Conservation (phyloP, 495 filamentous ascomycete species). For the Penicillium chermesinum region DNA sequence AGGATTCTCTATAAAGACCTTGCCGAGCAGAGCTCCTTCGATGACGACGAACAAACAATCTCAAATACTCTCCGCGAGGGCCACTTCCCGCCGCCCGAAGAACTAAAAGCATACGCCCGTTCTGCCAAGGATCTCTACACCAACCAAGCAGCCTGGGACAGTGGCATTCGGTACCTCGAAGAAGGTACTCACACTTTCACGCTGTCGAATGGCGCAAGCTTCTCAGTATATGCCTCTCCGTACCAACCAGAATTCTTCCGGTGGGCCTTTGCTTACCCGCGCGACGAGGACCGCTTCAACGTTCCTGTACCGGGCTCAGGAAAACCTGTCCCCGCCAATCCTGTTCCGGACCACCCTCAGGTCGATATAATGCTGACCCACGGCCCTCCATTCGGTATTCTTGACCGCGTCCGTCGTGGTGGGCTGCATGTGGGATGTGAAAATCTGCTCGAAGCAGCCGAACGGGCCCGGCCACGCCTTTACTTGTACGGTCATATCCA, state of each 20-base stretch:
- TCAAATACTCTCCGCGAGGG: constrained; percentile 3
- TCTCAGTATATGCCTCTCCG: constrained; percentile 66
- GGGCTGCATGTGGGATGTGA: constrained; percentile 41
- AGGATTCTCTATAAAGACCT: constrained; percentile 17
- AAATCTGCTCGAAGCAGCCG: constrained; percentile 40
- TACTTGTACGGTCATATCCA: constrained; percentile 62
- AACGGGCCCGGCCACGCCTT: constrained; percentile 41
- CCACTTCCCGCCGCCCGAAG: neutral
- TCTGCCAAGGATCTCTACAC: constrained; percentile 44
- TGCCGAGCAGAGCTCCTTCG: constrained; percentile 3
- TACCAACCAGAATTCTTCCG: constrained; percentile 57
- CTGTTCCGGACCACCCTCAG: constrained; percentile 43
- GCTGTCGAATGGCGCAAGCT: constrained; percentile 51
- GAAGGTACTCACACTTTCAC: constrained; percentile 57
- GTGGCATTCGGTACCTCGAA: constrained; percentile 59
- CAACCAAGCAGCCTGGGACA: constrained; percentile 36
- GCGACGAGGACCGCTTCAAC: constrained; percentile 52
- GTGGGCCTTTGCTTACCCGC: constrained; percentile 60
- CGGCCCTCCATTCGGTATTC: constrained; percentile 57
- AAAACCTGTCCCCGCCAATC: constrained; percentile 27
- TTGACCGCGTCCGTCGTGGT: constrained; percentile 43
- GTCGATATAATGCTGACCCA: constrained; percentile 71
- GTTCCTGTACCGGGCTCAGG: constrained; percentile 15
- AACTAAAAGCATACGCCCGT: constrained; percentile 16
- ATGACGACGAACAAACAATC: constrained; percentile 9